phyloP scores from a whole-genome alignment of 192 early-diverging fungal genomes.

The Pilobolus umbonatus region DNA sequence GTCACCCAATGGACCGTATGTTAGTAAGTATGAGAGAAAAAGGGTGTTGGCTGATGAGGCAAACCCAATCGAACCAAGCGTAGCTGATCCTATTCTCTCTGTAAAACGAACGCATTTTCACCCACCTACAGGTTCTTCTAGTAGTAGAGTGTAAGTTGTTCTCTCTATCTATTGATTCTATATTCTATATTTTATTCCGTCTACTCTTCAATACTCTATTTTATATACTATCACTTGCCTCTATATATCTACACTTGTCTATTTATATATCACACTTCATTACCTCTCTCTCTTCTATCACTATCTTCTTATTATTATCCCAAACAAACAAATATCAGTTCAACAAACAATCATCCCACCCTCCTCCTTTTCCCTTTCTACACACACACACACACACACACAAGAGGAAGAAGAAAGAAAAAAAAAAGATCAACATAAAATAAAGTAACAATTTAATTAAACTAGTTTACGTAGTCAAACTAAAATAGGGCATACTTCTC shows the following conservation, averaged over 20 bases:
- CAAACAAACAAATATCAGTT: too few species aligned
- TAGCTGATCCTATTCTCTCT: constrained; percentile 17
- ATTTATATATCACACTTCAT: too few species aligned
- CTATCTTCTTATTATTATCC: too few species aligned
- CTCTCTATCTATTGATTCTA: background rate
- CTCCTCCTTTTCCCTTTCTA: too few species aligned
- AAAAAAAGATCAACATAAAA: background rate
- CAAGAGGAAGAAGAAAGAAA: background rate
- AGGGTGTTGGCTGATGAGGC: background rate
- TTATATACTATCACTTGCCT: too few species aligned
- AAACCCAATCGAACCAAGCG: constrained; percentile 6
- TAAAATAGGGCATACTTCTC: constrained; percentile 8
- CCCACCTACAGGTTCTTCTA: constrained; percentile 16
- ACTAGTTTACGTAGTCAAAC: constrained; percentile 18
- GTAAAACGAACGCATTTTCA: constrained; percentile 13
- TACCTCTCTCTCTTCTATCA: too few species aligned
- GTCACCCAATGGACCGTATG: background rate
- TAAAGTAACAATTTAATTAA: background rate
- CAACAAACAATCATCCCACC: too few species aligned
- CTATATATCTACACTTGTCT: too few species aligned
- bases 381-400: background rate
- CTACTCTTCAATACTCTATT: too few species aligned
- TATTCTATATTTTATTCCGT: background rate
- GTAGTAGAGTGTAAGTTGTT: constrained; percentile 22
- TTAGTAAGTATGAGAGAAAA: constrained; percentile 5